Evolutionary conservation across 352 stramenopile genomes (phyloP), one percentile per base, ranked within the genome.

Genomic region (Elongisporangium anandrum): DNA sequence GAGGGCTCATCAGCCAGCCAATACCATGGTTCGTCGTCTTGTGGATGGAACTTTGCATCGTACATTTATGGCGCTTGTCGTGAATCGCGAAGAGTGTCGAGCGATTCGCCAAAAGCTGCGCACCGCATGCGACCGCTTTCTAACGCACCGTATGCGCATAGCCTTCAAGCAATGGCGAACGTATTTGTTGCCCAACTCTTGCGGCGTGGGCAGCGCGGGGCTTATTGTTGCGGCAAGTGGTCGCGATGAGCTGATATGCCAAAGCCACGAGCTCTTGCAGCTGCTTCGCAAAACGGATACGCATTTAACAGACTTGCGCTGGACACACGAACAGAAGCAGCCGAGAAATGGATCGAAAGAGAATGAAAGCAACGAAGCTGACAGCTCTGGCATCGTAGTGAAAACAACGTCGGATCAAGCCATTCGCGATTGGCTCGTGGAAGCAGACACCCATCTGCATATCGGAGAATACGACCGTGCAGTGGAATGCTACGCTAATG

Each of bases 401-500:
- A 19, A 63, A 63, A 9, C 41, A 50, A 21, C 8, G 34, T 51
- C 64, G 70, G 26, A 68, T 79, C 16, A 87, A 78, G 39, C 85
- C 69, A 22, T 72, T 69, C n/a, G 49, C 66, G 0, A 70, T 75
- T 52, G 29, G 29, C 51, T 87, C 50, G 38, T 88, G 6, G 73
- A 94, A 69, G 81, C 75, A 0, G 77, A 89, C 21, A 61, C 79
- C 15, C 85, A 79, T 47, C 77, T 88, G 71, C 66, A 81, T 52
- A 41, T 91, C 24, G 61, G 71, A 47, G 72, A 90, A 12, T 83
- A 73, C 19, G 66, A 73, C 16, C 69, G 65, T 47, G 81, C 80
- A 8, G 57, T 72, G 9, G 59, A 29, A 0, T 61, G 85, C 13
- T 91, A 85, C 59, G 61, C 79, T 1, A 20, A 69, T 50, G 72